phyloP scores from a whole-genome alignment of 1,139 yeast species.

The Kodamaea anthophila region DNA sequence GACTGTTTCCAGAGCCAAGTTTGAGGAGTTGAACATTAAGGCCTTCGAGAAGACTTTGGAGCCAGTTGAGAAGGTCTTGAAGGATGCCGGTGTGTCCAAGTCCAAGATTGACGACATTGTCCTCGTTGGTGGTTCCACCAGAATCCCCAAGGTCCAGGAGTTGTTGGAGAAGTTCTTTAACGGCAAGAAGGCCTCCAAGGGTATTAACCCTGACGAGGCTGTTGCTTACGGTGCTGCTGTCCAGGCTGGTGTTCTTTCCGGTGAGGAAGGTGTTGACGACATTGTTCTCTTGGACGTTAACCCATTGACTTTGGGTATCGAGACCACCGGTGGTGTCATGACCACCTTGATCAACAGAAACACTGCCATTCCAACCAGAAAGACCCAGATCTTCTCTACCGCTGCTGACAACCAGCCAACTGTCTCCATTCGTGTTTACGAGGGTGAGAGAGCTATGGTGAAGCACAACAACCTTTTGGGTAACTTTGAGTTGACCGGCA shows the following conservation, averaged over 20 bases:
- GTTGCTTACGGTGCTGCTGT: conserved; percentile 54
- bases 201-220: conserved; percentile 86
- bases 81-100: conserved; percentile 81
- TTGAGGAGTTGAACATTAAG: conserved; percentile 86
- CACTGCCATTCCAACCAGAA: conserved; percentile 44
- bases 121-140: conserved; percentile 94
- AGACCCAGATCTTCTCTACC: conserved; percentile 43
- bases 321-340: conserved; percentile 47
- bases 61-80: conserved; percentile 89
- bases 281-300: conserved; percentile 45
- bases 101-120: conserved; percentile 87
- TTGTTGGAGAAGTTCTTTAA: conserved; percentile 80
- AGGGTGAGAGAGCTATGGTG: conserved; percentile 45
- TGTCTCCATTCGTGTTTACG: conserved; percentile 42
- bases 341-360: conserved; percentile 43
- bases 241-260: conserved; percentile 92
- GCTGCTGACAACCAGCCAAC: conserved; percentile 46
- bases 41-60: conserved; percentile 83
- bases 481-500: conserved; percentile 43
- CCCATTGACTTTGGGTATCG: conserved; percentile 46
- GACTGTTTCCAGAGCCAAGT: conserved; percentile 89
- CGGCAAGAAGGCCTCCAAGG: conserved; percentile 91
- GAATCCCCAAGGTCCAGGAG: conserved; percentile 96
- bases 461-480: conserved; percentile 42
- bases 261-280: conserved; percentile 51